Percentiles rank a stretch among this genome's conserved stretches.
Evolutionary conservation across 441 rosid genomes (phyloP).

Genomic region (Erodium moschatum): DNA sequence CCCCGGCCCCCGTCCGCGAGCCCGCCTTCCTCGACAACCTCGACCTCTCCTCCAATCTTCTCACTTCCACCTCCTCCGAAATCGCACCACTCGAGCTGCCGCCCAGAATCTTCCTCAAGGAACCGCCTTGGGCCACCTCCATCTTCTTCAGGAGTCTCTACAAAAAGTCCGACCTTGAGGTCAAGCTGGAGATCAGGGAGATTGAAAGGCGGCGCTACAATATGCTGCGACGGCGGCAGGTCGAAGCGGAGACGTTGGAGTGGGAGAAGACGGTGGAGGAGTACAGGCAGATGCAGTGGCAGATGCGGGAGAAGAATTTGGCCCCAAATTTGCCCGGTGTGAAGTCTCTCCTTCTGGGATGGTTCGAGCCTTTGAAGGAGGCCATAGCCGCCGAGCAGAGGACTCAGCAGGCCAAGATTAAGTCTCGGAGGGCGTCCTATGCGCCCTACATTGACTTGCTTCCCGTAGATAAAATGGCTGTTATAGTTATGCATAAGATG

Average conservation of each 20-base stretch:
- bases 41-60: not conserved
- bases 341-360: slow-evolving; percentile 77
- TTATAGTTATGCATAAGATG: slow-evolving; percentile 86
- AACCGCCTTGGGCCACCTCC: not conserved
- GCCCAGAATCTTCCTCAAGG: slow-evolving; percentile 3
- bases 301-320: slow-evolving; percentile 87
- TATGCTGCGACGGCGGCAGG: slow-evolving; percentile 49
- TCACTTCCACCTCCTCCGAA: not conserved
- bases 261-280: slow-evolving; percentile 84
- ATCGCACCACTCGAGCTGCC: not conserved
- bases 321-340: slow-evolving; percentile 86
- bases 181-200: slow-evolving; percentile 22
- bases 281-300: slow-evolving; percentile 58
- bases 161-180: not conserved
- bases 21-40: not conserved
- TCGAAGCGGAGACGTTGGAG: slow-evolving; percentile 76
- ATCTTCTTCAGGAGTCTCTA: not conserved
- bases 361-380: slow-evolving; percentile 85
- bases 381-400: slow-evolving; percentile 67
- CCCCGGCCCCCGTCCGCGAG: not conserved
- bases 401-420: slow-evolving; percentile 18
- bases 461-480: slow-evolving; percentile 86
- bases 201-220: slow-evolving; percentile 46
- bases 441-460: slow-evolving; percentile 44
- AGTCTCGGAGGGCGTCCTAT: slow-evolving; percentile 31